Percentiles rank a stretch among this genome's conserved stretches.
These are phyloP conservation scores for Piloderma croceum DNA, from an alignment of 768 basidiomycete genomes.

Conservation along the genomic window DNA sequence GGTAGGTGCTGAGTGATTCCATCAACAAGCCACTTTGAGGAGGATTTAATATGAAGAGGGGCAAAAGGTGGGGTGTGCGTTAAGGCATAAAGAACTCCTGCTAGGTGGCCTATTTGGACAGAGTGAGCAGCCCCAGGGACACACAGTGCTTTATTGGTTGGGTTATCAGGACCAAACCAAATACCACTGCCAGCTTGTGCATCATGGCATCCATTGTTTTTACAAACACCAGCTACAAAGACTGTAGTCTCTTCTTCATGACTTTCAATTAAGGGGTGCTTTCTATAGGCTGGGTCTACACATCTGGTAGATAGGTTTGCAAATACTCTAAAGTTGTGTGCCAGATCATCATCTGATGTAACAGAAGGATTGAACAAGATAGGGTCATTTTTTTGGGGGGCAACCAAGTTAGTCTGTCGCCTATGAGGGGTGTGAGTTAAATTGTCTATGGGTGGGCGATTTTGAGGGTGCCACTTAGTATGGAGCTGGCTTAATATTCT, in stretches of 20 bases:
- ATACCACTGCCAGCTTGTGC: slow-evolving; percentile 16
- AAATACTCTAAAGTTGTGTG: not conserved
- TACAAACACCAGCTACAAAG: slow-evolving; percentile 13
- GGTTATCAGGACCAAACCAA: slow-evolving; percentile 8
- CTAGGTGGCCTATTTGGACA: slow-evolving; percentile 15
- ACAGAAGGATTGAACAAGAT: slow-evolving; percentile 1
- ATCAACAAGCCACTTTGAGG: too few species aligned
- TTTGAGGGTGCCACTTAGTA: not conserved
- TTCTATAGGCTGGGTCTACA: not conserved
- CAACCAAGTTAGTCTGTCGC: not conserved
- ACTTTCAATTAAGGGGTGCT: not conserved
- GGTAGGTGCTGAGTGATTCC: too few species aligned
- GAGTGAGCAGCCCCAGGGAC: slow-evolving; percentile 8
- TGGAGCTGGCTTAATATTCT: not conserved
- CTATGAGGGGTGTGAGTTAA: not conserved
- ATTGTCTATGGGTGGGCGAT: not conserved
- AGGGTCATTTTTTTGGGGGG: not conserved
- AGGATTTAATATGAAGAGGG: too few species aligned
- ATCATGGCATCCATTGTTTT: slow-evolving; percentile 10
- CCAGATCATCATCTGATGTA: not conserved
- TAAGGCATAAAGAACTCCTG: slow-evolving; percentile 13
- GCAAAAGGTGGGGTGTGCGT: too few species aligned
- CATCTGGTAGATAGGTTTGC: not conserved
- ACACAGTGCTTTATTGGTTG: slow-evolving; percentile 7
- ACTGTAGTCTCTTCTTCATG: slow-evolving; percentile 2